Conservation (phyloP, 2,329 filamentous ascomycete species). For the Alternaria sp. region DNA sequence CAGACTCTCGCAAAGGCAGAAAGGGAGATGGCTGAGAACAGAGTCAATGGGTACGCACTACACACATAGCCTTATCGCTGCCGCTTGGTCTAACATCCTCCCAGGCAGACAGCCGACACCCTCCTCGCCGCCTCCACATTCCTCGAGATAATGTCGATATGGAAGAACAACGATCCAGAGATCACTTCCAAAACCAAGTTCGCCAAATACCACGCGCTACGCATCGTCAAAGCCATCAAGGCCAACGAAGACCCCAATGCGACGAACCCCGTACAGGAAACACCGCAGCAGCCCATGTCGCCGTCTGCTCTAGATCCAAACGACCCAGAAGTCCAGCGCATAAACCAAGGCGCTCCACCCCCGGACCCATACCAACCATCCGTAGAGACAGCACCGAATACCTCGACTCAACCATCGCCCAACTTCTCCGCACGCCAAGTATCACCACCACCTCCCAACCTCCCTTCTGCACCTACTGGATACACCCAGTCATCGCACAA, state of each 20-base stretch:
- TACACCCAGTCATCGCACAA: conserved; percentile 49
- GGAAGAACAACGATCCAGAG: conserved; percentile 75
- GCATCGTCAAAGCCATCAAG: conserved; percentile 89
- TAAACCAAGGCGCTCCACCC: conserved; percentile 49
- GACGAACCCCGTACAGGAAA: conserved; percentile 76
- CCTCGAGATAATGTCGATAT: conserved; percentile 85
- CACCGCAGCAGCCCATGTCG: conserved; percentile 42
- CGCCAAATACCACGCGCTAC: conserved; percentile 91
- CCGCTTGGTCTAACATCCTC: conserved; percentile 2
- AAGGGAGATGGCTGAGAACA: conserved; percentile 79
- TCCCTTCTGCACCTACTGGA: conserved; percentile 38
- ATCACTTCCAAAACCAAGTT: conserved; percentile 88
- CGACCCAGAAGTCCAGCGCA: conserved; percentile 68
- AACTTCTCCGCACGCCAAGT: conserved; percentile 52
- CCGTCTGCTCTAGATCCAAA: conserved; percentile 63
- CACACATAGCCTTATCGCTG: conserved; percentile 8
- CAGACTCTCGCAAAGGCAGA: conserved; percentile 88
- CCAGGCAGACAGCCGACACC: conserved; percentile 87
- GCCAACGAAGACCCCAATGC: conserved; percentile 91
- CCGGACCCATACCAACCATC: conserved; percentile 54
- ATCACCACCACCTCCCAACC: conserved; percentile 52
- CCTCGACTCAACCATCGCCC: conserved; percentile 56
- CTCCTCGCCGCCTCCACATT: conserved; percentile 93
- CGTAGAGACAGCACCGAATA: conserved; percentile 67
- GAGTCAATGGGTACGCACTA: conserved; percentile 71